Conservation (phyloP, 2,329 filamentous ascomycete species). For the Sarocladiaceae sp. region DNA sequence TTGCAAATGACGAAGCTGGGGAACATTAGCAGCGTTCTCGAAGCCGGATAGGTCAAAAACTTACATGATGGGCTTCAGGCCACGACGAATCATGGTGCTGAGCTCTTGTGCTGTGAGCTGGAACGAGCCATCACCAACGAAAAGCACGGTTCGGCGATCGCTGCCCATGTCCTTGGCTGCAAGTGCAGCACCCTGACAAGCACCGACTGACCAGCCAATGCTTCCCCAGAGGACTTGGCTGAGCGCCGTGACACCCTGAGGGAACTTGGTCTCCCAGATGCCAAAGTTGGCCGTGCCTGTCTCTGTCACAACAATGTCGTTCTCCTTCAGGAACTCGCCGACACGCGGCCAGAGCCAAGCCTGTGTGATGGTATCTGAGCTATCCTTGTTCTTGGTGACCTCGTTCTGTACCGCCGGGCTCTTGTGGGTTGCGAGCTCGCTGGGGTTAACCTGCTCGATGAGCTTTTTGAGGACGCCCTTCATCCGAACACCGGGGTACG, state of each 20-base stretch:
- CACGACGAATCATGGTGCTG: slow-evolving; percentile 75
- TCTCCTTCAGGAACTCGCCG: slow-evolving; percentile 64
- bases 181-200: slow-evolving; percentile 63
- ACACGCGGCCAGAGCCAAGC: slow-evolving; percentile 75
- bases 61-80: slow-evolving; percentile 72
- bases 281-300: slow-evolving; percentile 88
- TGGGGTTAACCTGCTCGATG: slow-evolving; percentile 52
- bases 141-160: slow-evolving; percentile 68
- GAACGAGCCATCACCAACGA: slow-evolving; percentile 85
- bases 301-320: slow-evolving; percentile 80
- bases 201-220: slow-evolving; percentile 58
- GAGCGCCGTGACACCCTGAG: slow-evolving; percentile 70
- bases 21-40: slow-evolving; percentile 14
- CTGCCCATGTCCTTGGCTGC: slow-evolving; percentile 62
- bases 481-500: slow-evolving; percentile 76
- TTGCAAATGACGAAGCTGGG: slow-evolving; percentile 77
- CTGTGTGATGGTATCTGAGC: slow-evolving; percentile 54
- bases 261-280: slow-evolving; percentile 81
- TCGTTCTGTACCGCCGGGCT: slow-evolving; percentile 52
- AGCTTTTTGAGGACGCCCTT: slow-evolving; percentile 72
- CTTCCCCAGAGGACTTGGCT: slow-evolving; percentile 74
- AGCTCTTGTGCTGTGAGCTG: slow-evolving; percentile 83
- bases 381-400: slow-evolving; percentile 35
- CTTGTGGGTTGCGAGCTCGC: slow-evolving; percentile 51
- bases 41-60: slow-evolving; percentile 21